Evolutionary conservation across 768 basidiomycete genomes (phyloP), one percentile per base, ranked within the genome.

Genomic region (Psilocybe cyanescens): DNA sequence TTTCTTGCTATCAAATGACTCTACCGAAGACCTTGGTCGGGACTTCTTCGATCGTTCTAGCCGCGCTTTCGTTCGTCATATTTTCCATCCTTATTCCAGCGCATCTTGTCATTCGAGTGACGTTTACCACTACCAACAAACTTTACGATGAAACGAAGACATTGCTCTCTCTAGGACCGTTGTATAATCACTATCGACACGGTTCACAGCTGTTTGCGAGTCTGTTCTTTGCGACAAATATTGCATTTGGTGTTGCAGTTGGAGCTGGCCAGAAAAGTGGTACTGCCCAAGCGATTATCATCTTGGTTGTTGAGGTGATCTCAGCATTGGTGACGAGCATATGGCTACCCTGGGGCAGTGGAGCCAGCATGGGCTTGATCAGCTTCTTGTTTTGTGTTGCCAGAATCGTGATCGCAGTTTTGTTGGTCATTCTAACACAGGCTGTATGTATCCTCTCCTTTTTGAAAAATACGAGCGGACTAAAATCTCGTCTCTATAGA

Each of bases 291-390:
- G 91, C 95, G 3, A 88, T 97, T 65, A 82, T 98, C 57, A 88
- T 99, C 64, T 81, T 99, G 29, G 83, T 97, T 31, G 85, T 94
- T 17, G 97, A 99, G 73, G 90, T 99, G 14, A 81, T 82, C 19
- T 88, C 91, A 47, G 93, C 95, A 4, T 78, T 99, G 60, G 86
- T 92, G 29, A 97, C 96, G 33, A 95, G 92, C 63, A 80, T 97
- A 33, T 97, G 94, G 94, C 83, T 97, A 61, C 96, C 96, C 16
- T 99, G 97, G 97, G 94, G 94, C 31, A 91, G 91, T 56, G 95
- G 97, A 1, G 95, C 97, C 1, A 92, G 94, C 63, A 99, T 99
- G 97, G 97, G 96, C 12, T 81, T 95, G 37, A 89, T 97, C 60
- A 95, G 93, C 72, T 98, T 98, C 80, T 78, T 97, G 69, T 90